Evolutionary conservation across 257 asterid species (phyloP).

Genomic region (Paulownia fortunei): DNA sequence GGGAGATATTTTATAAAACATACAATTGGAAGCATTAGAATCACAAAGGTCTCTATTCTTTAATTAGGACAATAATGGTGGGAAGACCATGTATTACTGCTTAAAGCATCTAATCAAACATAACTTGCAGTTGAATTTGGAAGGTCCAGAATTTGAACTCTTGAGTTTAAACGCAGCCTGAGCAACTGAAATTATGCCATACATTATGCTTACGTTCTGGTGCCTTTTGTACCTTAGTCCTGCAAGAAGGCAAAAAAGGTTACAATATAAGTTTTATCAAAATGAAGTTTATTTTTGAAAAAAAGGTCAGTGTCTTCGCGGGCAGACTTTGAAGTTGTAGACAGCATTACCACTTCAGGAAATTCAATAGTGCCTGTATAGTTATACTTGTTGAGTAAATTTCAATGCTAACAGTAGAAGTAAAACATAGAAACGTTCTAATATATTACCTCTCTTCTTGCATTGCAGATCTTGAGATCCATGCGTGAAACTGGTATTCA

Average conservation of each 20-base stretch:
- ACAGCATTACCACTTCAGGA: not conserved
- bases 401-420: not conserved
- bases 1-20: too few relatives aligned
- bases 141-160: too few relatives aligned
- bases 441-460: constrained; percentile 31
- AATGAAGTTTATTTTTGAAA: too few relatives aligned
- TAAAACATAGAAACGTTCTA: not conserved
- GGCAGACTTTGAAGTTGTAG: constrained; percentile 21
- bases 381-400: constrained; percentile 18
- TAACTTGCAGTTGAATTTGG: too few relatives aligned
- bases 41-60: not conserved
- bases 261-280: not conserved
- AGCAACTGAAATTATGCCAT: not conserved
- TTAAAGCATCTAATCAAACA: not conserved
- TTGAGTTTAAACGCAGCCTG: constrained; percentile 1
- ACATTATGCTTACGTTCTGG: not conserved
- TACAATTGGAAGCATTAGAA: not conserved
- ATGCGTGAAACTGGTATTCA: constrained; percentile 80
- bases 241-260: not conserved
- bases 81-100: constrained; percentile 2
- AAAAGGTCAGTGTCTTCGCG: not conserved
- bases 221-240: constrained; percentile 4
- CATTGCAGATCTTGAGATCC: constrained; percentile 79
- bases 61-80: constrained; percentile 1
- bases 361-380: constrained; percentile 6